These are phyloP conservation scores for Podila minutissima DNA, from an alignment of 192 early-diverging fungal genomes.

Conservation along the genomic window DNA sequence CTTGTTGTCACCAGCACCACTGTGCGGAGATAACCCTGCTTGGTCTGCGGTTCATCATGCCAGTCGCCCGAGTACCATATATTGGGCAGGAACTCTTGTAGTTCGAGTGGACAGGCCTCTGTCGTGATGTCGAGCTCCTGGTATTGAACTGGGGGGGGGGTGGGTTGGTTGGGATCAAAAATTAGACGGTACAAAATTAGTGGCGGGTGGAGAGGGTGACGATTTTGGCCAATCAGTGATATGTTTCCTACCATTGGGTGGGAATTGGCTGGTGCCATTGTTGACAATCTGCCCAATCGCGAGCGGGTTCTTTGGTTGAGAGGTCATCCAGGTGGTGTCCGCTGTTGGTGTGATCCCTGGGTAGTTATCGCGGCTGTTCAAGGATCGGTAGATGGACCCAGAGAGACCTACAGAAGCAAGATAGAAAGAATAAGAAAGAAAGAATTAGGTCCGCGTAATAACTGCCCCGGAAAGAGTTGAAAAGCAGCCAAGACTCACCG, in stretches of 20 bases:
- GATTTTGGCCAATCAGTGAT: too few relatives aligned
- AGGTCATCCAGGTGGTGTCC: constrained; percentile 54
- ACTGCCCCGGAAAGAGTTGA: background rate
- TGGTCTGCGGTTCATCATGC: constrained; percentile 12
- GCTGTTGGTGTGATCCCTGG: constrained; percentile 54
- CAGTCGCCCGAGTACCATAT: constrained; percentile 46
- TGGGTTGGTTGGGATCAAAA: too few relatives aligned
- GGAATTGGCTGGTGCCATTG: constrained; percentile 40
- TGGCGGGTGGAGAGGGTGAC: too few relatives aligned
- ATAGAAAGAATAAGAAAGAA: too few relatives aligned
- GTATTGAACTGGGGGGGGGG: constrained; percentile 44
- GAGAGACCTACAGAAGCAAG: constrained; percentile 35
- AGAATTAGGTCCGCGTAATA: too few relatives aligned
- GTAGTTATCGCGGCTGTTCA: constrained; percentile 56
- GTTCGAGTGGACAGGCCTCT: constrained; percentile 24
- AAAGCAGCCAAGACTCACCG: background rate
- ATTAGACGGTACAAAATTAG: too few relatives aligned
- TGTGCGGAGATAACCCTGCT: constrained; percentile 23
- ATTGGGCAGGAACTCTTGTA: constrained; percentile 58
- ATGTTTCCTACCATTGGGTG: constrained; percentile 26
- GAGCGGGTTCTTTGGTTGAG: constrained; percentile 46
- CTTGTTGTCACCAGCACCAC: constrained; percentile 48
- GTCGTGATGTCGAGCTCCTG: constrained; percentile 56
- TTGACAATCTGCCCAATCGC: constrained; percentile 60
- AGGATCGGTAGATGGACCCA: constrained; percentile 47